A percentile compares a stretch with the other conserved stretches of the same genome.
Conservation (phyloP, 192 early-diverging fungal species). For the Rhizoclosmatium globosum region DNA sequence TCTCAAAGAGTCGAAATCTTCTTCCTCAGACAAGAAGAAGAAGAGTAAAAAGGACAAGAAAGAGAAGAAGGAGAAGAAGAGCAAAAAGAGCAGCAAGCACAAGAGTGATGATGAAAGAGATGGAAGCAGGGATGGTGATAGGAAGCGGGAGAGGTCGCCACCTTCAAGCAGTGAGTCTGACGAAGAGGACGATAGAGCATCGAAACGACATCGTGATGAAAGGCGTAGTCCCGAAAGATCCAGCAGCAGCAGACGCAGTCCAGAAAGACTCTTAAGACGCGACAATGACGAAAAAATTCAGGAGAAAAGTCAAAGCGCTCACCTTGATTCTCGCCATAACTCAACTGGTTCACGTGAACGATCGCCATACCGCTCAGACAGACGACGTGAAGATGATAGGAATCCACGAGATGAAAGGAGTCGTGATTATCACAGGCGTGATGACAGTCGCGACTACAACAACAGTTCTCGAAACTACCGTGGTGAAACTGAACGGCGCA, state of each 20-base stretch:
- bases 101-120: constrained; percentile 17
- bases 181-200: background rate
- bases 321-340: too few species aligned
- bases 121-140: constrained; percentile 21
- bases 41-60: constrained; percentile 64
- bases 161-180: constrained; percentile 14
- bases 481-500: too few species aligned
- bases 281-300: too few species aligned
- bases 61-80: constrained; percentile 56
- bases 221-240: too few species aligned
- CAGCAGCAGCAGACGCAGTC: too few species aligned
- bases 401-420: constrained; percentile 45
- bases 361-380: too few species aligned
- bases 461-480: too few species aligned
- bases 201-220: background rate
- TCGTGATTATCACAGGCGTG: constrained; percentile 14
- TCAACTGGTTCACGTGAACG: too few species aligned
- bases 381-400: too few species aligned
- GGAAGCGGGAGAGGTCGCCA: constrained; percentile 8
- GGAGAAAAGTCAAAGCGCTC: too few species aligned
- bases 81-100: constrained; percentile 37
- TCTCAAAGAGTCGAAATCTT: constrained; percentile 53
- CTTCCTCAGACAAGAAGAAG: constrained; percentile 46
- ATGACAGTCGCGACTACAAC: background rate
- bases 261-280: too few species aligned